Evolutionary conservation across 2,329 filamentous ascomycete genomes (phyloP).

Genomic region (Aspergillus aculeatus): DNA sequence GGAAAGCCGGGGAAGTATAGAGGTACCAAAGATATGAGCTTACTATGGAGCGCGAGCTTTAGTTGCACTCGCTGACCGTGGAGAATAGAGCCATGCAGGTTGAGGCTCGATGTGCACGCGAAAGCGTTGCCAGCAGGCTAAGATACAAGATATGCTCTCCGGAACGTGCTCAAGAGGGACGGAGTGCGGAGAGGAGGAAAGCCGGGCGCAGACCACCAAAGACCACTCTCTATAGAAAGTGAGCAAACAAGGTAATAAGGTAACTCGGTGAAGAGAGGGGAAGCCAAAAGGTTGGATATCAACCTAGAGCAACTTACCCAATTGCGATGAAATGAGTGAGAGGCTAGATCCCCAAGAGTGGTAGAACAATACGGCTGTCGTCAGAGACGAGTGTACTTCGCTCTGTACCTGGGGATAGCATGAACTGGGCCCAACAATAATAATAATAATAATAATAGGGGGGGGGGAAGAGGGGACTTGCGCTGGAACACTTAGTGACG

Average conservation of each 20-base stretch:
- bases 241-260: conserved; percentile 2
- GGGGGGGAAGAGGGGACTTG: conserved; percentile 7
- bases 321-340: conserved; percentile 8
- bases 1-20: conserved; percentile 1
- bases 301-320: conserved; percentile 11
- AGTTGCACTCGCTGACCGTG: conserved; percentile 21
- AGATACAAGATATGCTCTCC: background rate
- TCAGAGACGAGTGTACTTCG: conserved; percentile 3
- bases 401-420: conserved; percentile 14
- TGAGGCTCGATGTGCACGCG: conserved; percentile 24
- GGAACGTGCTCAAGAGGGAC: conserved; percentile 13
- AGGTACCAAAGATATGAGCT: conserved; percentile 16
- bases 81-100: conserved; percentile 30
- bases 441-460: conserved; percentile 3
- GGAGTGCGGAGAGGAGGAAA: conserved; percentile 7
- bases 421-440: conserved; percentile 6
- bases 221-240: background rate
- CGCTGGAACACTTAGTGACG: conserved; percentile 11
- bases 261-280: background rate
- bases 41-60: conserved; percentile 19
- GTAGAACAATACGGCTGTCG: background rate
- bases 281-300: conserved; percentile 12
- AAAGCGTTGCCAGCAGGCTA: conserved; percentile 24
- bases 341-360: background rate
- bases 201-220: conserved; percentile 2